These are phyloP conservation scores for Fusarium duplospermum DNA, from an alignment of 2,329 filamentous ascomycete species.

Conservation along the genomic window DNA sequence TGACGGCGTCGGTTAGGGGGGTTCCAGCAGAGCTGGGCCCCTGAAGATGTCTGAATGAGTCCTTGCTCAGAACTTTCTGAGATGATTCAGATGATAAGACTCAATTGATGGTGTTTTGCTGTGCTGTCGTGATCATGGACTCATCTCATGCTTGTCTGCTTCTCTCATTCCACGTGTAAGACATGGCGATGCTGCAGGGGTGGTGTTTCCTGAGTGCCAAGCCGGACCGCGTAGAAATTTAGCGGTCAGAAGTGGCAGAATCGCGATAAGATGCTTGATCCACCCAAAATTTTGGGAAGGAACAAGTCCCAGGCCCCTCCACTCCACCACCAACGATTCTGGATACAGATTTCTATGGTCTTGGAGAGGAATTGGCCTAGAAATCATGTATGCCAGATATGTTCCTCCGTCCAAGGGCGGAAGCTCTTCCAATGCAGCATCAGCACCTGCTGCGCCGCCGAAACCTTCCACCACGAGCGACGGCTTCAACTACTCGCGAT, in stretches of 20 bases:
- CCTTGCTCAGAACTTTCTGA: conserved; percentile 19
- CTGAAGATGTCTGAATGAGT: not conserved
- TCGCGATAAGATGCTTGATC: conserved; percentile 47
- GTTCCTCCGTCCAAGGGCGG: conserved; percentile 49
- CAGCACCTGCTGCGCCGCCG: not conserved
- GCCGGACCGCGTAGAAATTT: conserved; percentile 33
- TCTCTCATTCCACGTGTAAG: conserved; percentile 36
- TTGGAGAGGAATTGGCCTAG: conserved; percentile 30
- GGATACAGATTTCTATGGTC: not conserved
- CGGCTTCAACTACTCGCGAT: conserved; percentile 54
- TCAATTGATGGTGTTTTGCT: not conserved
- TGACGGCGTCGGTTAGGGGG: conserved; percentile 48
- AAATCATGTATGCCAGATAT: conserved; percentile 58
- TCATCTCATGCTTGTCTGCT: conserved; percentile 27
- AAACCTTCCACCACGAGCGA: conserved; percentile 21
- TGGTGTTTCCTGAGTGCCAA: conserved; percentile 21
- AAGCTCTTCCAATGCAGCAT: not conserved
- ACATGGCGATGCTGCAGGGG: conserved; percentile 12
- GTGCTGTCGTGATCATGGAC: not conserved
- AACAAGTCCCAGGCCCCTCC: conserved; percentile 23
- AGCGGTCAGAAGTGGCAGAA: conserved; percentile 54
- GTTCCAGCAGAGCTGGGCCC: conserved; percentile 28
- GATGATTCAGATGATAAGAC: not conserved
- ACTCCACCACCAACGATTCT: conserved; percentile 27
- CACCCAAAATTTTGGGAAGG: conserved; percentile 51